Percentiles rank a stretch among this genome's conserved stretches.
phyloP scores from a whole-genome alignment of 2,329 filamentous ascomycete species.

The Neocucurbitaria cava region DNA sequence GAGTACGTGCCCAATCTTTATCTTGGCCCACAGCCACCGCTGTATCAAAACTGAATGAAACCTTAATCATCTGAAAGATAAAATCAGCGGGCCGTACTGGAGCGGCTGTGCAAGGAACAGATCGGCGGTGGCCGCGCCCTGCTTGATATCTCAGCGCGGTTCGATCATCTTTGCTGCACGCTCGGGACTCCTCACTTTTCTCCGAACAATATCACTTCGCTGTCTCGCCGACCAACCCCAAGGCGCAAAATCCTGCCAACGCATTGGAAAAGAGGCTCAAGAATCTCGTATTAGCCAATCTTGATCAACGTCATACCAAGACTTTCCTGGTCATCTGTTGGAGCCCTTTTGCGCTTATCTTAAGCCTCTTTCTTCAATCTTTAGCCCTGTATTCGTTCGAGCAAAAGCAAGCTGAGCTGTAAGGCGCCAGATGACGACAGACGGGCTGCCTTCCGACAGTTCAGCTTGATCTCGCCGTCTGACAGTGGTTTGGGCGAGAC shows the following conservation, averaged over 20 bases:
- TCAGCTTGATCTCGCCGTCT: background rate
- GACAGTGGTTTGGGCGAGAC: background rate
- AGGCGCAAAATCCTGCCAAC: conserved; percentile 12
- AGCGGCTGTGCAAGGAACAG: conserved; percentile 6
- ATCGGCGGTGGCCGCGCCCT: conserved; percentile 11
- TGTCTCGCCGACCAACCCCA: conserved; percentile 20
- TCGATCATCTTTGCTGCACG: conserved; percentile 10
- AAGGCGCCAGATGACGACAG: background rate
- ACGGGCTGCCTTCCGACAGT: background rate
- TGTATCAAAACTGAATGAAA: conserved; percentile 16
- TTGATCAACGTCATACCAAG: conserved; percentile 2
- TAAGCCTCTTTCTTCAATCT: no score
- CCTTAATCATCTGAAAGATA: conserved; percentile 23
- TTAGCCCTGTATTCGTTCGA: no score
- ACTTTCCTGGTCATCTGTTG: background rate
- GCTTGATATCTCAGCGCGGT: background rate
- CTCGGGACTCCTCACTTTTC: conserved; percentile 33
- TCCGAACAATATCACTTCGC: conserved; percentile 21
- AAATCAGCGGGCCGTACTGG: conserved; percentile 2
- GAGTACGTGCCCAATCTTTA: background rate
- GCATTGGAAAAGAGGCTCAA: conserved; percentile 8
- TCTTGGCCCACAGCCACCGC: background rate
- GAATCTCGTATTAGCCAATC: conserved; percentile 1
- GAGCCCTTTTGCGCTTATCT: background rate
- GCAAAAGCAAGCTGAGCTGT: background rate